Evolutionary conservation across 257 asterid genomes (phyloP).

Genomic region (Verbena officinalis): DNA sequence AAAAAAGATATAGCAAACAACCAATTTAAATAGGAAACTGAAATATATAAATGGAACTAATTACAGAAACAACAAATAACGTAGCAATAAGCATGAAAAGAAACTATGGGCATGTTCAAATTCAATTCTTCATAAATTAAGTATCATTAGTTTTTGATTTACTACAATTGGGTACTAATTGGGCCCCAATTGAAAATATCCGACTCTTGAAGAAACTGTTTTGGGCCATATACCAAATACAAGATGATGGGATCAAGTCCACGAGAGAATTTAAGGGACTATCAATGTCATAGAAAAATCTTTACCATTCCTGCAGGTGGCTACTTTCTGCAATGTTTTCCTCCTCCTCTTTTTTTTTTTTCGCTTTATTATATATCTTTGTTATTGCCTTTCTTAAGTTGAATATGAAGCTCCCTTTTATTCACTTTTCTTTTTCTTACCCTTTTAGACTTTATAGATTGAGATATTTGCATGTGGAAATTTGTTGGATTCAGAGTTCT

Average conservation of each 20-base stretch:
- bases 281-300: conserved; percentile 10
- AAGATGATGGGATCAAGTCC: neutral
- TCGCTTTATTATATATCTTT: neutral
- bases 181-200: conserved; percentile 16
- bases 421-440: neutral
- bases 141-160: neutral
- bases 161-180: neutral
- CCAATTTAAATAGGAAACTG: no score
- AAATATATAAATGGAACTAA: no score
- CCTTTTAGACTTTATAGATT: conserved; percentile 8
- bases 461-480: conserved; percentile 25
- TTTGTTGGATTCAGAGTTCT: conserved; percentile 3
- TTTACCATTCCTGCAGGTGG: neutral
- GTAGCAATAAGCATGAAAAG: neutral
- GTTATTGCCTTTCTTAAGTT: neutral
- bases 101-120: neutral
- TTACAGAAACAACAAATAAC: neutral
- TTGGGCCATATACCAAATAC: neutral
- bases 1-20: no score
- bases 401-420: conserved; percentile 1
- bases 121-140: neutral
- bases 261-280: conserved; percentile 9
- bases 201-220: conserved; percentile 4
- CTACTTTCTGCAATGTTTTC: neutral
- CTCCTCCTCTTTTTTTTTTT: no score